A percentile compares a stretch with the other conserved stretches of the same genome.
Evolutionary conservation across 2,329 filamentous ascomycete species (phyloP).

Genomic region (Aspergillus jensenii): DNA sequence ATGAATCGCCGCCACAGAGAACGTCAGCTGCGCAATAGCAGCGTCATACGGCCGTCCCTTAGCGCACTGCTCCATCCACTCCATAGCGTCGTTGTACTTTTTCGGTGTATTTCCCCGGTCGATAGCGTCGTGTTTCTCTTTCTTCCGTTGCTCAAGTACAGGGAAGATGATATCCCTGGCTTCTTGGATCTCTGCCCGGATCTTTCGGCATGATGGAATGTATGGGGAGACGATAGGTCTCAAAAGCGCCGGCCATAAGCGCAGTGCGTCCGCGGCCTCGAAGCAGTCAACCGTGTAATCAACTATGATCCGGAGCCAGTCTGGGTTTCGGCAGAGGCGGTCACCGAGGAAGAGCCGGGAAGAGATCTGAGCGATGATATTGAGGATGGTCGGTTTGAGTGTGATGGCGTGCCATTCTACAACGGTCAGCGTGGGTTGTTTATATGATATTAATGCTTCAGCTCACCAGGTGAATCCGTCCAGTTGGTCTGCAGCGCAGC

Average conservation of each 20-base stretch:
- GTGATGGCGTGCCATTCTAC: background rate
- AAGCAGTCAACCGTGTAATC: background rate
- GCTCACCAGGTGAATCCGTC: too few species aligned
- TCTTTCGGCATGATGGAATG: background rate
- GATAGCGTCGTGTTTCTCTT: background rate
- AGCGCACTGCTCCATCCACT: background rate
- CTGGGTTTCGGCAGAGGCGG: background rate
- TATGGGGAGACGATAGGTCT: background rate
- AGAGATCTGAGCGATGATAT: background rate
- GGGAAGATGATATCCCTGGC: background rate
- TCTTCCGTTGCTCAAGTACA: background rate
- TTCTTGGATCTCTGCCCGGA: background rate
- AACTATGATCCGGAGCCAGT: background rate
- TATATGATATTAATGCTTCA: too few species aligned
- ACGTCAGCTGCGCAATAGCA: background rate
- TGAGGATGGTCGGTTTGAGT: background rate
- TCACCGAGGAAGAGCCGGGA: background rate
- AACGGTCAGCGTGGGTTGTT: too few species aligned
- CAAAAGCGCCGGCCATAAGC: background rate
- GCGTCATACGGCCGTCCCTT: background rate
- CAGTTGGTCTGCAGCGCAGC: too few species aligned
- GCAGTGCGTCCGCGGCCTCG: background rate
- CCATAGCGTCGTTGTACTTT: background rate
- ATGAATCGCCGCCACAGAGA: background rate
- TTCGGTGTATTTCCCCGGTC: accelerated